A percentile compares a stretch with the other conserved stretches of the same genome.
These are phyloP conservation scores for Leccinum obscurum DNA, from an alignment of 768 basidiomycete species.

Conservation along the genomic window DNA sequence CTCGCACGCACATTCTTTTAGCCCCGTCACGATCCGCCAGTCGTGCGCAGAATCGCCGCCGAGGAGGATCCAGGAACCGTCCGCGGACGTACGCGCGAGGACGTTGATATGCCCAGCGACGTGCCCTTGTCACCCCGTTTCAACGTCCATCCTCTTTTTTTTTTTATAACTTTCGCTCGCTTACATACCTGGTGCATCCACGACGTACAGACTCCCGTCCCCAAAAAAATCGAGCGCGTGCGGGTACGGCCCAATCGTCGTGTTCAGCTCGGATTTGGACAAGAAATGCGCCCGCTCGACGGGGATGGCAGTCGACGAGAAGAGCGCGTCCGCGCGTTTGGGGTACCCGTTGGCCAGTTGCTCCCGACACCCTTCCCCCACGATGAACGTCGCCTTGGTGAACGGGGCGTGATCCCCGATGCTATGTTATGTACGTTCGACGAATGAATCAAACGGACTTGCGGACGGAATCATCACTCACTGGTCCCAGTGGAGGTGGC, in stretches of 20 bases:
- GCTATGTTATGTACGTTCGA: conserved; percentile 17
- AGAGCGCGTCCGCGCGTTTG: conserved; percentile 34
- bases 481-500: conserved; percentile 57
- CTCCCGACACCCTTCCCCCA: conserved; percentile 41
- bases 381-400: conserved; percentile 45
- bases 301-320: conserved; percentile 39
- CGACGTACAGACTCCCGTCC: conserved; percentile 58
- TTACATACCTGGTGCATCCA: conserved; percentile 48
- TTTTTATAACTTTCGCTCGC: too few species aligned
- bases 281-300: conserved; percentile 41
- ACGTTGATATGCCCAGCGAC: conserved; percentile 54
- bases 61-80: conserved; percentile 56
- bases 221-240: conserved; percentile 51
- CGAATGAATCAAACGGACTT: conserved; percentile 2
- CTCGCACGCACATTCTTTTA: conserved; percentile 37
- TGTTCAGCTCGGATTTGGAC: conserved; percentile 31
- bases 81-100: conserved; percentile 52
- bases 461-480: conserved; percentile 1
- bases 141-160: neutral
- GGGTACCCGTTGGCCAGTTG: conserved; percentile 45
- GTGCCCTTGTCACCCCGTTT: conserved; percentile 37
- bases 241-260: conserved; percentile 51
- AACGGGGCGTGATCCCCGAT: conserved; percentile 50
- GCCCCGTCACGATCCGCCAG: conserved; percentile 48
- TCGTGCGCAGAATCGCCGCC: conserved; percentile 60